phyloP scores from a whole-genome alignment of 768 basidiomycete genomes.

The Mrakia hoshinonis region DNA sequence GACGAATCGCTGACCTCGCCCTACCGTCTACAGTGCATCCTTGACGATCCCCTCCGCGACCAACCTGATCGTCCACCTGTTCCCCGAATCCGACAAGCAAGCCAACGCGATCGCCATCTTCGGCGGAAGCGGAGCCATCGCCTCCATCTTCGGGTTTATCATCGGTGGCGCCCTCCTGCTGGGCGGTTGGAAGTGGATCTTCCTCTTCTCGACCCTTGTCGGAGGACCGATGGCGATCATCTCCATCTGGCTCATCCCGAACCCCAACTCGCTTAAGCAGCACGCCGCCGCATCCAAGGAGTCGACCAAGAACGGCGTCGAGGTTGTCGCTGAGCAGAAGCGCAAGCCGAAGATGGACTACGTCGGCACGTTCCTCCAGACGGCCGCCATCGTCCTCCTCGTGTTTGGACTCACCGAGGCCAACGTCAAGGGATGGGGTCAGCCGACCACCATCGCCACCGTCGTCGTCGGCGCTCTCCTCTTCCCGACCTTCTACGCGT shows the following conservation, averaged over 20 bases:
- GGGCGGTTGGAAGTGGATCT: slow-evolving; percentile 36
- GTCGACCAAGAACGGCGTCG: slow-evolving; percentile 37
- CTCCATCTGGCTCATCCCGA: slow-evolving; percentile 22
- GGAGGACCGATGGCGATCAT: slow-evolving; percentile 1
- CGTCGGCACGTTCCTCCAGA: slow-evolving; percentile 11
- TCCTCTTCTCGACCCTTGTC: slow-evolving; percentile 31
- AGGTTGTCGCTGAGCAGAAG: too few relatives aligned
- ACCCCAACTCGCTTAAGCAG: slow-evolving; percentile 8
- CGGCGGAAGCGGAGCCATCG: slow-evolving; percentile 27
- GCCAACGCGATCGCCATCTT: slow-evolving; percentile 32
- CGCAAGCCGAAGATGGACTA: slow-evolving; percentile 19
- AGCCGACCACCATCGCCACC: background rate
- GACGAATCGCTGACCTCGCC: too few relatives aligned
- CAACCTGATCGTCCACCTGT: slow-evolving; percentile 49
- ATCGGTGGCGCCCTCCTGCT: slow-evolving; percentile 37
- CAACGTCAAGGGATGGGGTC: background rate
- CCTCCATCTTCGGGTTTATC: slow-evolving; percentile 39
- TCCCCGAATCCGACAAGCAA: slow-evolving; percentile 47
- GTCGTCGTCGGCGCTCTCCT: slow-evolving; percentile 5
- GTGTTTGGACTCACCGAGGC: background rate
- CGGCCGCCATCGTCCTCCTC: slow-evolving; percentile 4
- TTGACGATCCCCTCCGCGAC: slow-evolving; percentile 29
- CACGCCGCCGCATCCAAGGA: background rate
- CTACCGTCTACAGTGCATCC: background rate
- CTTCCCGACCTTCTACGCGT: slow-evolving; percentile 15